phyloP scores from a whole-genome alignment of 2,329 filamentous ascomycete species.

The Nectriaceae sp. region DNA sequence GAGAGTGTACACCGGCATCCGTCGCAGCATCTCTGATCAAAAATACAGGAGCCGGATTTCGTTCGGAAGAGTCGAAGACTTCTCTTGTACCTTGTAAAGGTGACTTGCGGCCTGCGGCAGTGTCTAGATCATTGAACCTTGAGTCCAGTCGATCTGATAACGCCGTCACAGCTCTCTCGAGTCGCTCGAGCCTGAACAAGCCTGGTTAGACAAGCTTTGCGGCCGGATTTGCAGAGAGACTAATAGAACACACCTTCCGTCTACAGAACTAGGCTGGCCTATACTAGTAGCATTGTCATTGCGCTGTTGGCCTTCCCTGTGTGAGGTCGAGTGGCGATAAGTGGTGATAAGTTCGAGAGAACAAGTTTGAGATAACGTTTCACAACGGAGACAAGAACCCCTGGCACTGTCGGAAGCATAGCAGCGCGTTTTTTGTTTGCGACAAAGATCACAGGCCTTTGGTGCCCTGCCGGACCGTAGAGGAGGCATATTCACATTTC shows the following conservation, averaged over 20 bases:
- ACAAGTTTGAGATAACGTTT: constrained; percentile 23
- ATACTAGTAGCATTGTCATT: no score
- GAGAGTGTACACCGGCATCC: constrained; percentile 23
- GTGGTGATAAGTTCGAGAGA: constrained; percentile 12
- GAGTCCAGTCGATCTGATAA: constrained; percentile 18
- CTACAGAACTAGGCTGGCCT: no score
- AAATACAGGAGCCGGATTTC: constrained; percentile 24
- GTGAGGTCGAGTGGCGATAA: constrained; percentile 9
- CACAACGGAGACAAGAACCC: constrained; percentile 25
- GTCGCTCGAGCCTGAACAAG: constrained; percentile 11
- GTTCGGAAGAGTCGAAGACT: neutral
- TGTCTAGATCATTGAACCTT: constrained; percentile 1
- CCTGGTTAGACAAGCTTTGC: no score
- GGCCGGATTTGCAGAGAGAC: no score
- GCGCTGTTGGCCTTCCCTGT: no score
- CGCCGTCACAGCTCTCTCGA: constrained; percentile 11
- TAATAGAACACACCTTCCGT: no score
- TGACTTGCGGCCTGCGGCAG: neutral
- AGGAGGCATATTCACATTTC: constrained; percentile 20
- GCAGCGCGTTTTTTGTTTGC: constrained; percentile 28
- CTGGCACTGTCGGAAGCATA: constrained; percentile 14
- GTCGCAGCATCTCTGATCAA: constrained; percentile 30
- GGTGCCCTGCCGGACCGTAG: constrained; percentile 24
- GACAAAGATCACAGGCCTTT: constrained; percentile 28
- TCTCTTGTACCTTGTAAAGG: neutral